Base-by-base conservation (phyloP, 805 yeast genomes). In the Metschnikowia cerradonensis region DNA sequence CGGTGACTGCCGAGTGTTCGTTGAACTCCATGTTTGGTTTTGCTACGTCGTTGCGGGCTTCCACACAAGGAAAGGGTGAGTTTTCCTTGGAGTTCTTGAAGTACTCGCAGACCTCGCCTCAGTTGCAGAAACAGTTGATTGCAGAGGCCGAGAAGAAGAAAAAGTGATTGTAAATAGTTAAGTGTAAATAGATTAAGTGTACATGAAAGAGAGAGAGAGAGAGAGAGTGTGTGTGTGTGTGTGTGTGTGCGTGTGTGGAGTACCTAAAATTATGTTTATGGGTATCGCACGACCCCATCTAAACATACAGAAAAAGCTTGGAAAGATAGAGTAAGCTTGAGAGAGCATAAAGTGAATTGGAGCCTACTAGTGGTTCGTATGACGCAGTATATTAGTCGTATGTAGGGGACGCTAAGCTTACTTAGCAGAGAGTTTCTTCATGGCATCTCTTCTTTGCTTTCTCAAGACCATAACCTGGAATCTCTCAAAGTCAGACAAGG, bases 41-140 rank as follows among this genome's bases (percentile, higher is more conserved):
- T 66, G 96, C 98, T 6, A 88, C 98, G 7, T 82, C 89, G 23
- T 78, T 94, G 66, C 86, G 99, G 78, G 98, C 99, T 19, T 83
- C 88, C 53, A 92, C 99, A 14, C 99, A 94, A 73, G 99, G 99
- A 73, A 94, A 94, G 69, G 99, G 99, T 64, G 98, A 95, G 73
- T 94, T 94, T 70, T 82, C 96, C 2, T 79, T 94, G 70, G 99
- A 94, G 70, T 94, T 94, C 76, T 85, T 88, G 66, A 88, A 90
- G 64, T 94, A 92, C 68, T 82, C 92, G 46, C 96, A 96, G 59
- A 87, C 95, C 47, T 80, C 95, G 44, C 89, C 92, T 35, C 96
- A 90, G 59, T 77, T 92, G 58, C 99, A 94, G 74, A 87, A 78
- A 65, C 88, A 92, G 73, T 79, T 94, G 72, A 85, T 94, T 58